A percentile compares a stretch with the other conserved stretches of the same genome.
Evolutionary conservation across 441 rosid species (phyloP).

Genomic region (Aleurites moluccanus): DNA sequence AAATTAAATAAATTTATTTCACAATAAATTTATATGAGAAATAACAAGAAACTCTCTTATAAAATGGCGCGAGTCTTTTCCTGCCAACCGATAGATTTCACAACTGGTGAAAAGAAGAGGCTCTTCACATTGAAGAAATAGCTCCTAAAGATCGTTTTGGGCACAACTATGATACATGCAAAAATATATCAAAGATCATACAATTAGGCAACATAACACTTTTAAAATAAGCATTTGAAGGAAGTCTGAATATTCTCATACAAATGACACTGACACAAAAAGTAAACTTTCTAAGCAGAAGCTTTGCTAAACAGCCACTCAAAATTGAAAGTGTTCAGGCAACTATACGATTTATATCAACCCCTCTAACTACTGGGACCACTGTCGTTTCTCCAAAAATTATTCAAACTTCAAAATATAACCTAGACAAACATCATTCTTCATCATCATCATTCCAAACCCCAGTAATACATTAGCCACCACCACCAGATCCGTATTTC

Average conservation of each 20-base stretch:
- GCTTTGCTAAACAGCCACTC: slow-evolving; percentile 27
- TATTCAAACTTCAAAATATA: slow-evolving; percentile 27
- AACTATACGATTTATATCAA: slow-evolving; percentile 9
- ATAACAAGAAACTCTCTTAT: too few relatives aligned
- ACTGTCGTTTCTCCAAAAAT: slow-evolving; percentile 25
- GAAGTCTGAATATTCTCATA: slow-evolving; percentile 21
- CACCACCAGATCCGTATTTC: slow-evolving; percentile 81
- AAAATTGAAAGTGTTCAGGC: slow-evolving; percentile 21
- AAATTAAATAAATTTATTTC: too few relatives aligned
- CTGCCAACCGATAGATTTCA: too few relatives aligned
- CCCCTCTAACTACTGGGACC: slow-evolving; percentile 22
- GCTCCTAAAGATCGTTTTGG: too few relatives aligned
- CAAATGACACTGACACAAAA: slow-evolving; percentile 8
- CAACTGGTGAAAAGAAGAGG: too few relatives aligned
- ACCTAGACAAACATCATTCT: slow-evolving; percentile 12
- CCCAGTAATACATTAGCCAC: slow-evolving; percentile 41
- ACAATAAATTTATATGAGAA: too few relatives aligned
- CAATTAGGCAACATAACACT: not conserved
- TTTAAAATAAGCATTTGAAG: not conserved
- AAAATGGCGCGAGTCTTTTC: too few relatives aligned
- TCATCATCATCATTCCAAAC: slow-evolving; percentile 28
- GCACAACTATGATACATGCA: too few relatives aligned
- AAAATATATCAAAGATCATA: not conserved
- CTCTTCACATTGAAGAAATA: too few relatives aligned
- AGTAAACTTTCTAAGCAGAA: slow-evolving; percentile 5